Conservation (phyloP, 1,139 yeast species). For the Pneumocystis murina region DNA sequence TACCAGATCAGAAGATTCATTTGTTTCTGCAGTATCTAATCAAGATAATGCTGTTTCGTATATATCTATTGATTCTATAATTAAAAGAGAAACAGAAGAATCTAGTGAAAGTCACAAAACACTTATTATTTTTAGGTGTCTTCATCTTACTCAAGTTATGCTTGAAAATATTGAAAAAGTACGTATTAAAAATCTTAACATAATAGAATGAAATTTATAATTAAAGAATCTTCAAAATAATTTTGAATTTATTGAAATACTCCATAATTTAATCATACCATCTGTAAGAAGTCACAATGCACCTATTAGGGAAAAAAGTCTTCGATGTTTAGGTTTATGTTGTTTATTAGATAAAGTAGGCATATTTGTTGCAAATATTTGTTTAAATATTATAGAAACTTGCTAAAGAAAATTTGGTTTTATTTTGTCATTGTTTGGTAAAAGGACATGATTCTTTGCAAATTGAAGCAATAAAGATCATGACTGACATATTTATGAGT, state of each 20-base stretch:
- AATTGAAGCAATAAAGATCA: slow-evolving; percentile 47
- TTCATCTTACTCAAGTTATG: slow-evolving; percentile 55
- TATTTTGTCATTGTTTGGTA: slow-evolving; percentile 51
- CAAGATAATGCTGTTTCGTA: slow-evolving; percentile 19
- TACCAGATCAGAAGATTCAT: slow-evolving; percentile 27
- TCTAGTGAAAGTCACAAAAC: slow-evolving; percentile 20
- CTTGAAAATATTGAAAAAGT: slow-evolving; percentile 50
- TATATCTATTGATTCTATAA: slow-evolving; percentile 8
- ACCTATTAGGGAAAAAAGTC: slow-evolving; percentile 50
- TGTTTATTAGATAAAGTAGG: slow-evolving; percentile 43
- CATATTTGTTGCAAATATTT: not conserved
- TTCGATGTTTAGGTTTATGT: slow-evolving; percentile 64
- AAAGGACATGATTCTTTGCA: slow-evolving; percentile 48
- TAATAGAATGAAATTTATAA: not conserved
- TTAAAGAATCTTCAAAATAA: slow-evolving; percentile 39
- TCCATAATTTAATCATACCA: slow-evolving; percentile 68
- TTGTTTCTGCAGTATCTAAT: slow-evolving; percentile 40
- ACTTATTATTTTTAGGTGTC: slow-evolving; percentile 41
- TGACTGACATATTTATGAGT: slow-evolving; percentile 63
- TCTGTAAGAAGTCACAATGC: slow-evolving; percentile 53
- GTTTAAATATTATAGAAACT: slow-evolving; percentile 27
- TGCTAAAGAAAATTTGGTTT: slow-evolving; percentile 44
- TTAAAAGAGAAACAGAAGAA: slow-evolving; percentile 29
- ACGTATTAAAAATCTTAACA: not conserved
- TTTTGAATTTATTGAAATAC: slow-evolving; percentile 53